phyloP scores from a whole-genome alignment of 352 stramenopile genomes.

The Globisporangium camurandrum region DNA sequence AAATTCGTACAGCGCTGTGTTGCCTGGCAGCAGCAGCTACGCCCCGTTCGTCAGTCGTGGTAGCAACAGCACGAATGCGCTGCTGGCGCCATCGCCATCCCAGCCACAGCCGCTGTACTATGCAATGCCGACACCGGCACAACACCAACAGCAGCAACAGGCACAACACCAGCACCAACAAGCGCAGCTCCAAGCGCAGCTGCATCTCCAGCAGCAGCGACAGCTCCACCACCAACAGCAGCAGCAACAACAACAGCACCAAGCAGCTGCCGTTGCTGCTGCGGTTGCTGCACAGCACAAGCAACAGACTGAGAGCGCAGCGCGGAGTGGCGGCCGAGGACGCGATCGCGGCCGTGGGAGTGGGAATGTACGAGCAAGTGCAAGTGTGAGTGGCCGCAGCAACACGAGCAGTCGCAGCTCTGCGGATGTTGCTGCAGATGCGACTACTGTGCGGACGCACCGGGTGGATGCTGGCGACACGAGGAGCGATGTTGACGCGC shows the following conservation, averaged over 20 bases:
- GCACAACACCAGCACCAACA: constrained; percentile 16
- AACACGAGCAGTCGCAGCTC: too few species aligned
- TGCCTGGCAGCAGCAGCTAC: too few species aligned
- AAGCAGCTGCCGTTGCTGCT: constrained; percentile 11
- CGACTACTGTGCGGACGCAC: too few species aligned
- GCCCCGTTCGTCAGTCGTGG: too few species aligned
- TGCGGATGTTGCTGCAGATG: too few species aligned
- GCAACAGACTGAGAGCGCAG: constrained; percentile 3
- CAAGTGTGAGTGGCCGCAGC: too few species aligned
- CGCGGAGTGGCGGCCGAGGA: neutral
- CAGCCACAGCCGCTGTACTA: constrained; percentile 20
- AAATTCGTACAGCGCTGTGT: too few species aligned
- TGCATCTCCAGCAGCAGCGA: neutral
- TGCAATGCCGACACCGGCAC: constrained; percentile 9
- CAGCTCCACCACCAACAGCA: constrained; percentile 25
- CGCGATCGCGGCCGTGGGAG: too few species aligned
- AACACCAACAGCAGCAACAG: constrained; percentile 38
- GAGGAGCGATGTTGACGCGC: too few species aligned
- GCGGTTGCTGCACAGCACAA: constrained; percentile 10
- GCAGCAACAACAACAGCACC: constrained; percentile 19
- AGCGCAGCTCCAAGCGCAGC: constrained; percentile 20
- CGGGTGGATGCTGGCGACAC: too few species aligned
- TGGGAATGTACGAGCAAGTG: too few species aligned
- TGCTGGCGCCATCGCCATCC: constrained; percentile 15
- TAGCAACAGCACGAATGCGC: constrained; percentile 31